These are phyloP conservation scores for Tylopilus orsonianus DNA, from an alignment of 1,284 basidiomycete species.

Conservation along the genomic window DNA sequence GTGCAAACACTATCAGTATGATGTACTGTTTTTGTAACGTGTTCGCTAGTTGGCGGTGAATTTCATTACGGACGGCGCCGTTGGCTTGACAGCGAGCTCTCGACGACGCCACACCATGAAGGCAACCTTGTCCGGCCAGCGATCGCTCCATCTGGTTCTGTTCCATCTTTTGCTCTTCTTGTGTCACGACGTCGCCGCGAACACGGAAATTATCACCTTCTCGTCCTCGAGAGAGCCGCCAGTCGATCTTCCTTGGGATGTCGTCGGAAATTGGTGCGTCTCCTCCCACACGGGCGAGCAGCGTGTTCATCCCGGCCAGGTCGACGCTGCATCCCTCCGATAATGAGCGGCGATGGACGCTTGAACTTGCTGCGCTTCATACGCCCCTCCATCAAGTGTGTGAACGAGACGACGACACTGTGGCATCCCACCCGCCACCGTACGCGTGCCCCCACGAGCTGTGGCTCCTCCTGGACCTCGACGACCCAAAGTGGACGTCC, in stretches of 20 bases:
- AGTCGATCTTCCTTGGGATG: slow-evolving; percentile 26
- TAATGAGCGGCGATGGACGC: slow-evolving; percentile 36
- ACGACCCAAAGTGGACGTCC: slow-evolving; percentile 42
- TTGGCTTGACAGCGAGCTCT: slow-evolving; percentile 22
- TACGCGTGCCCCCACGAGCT: slow-evolving; percentile 52
- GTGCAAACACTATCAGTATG: slow-evolving; percentile 12
- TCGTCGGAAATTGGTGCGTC: slow-evolving; percentile 42
- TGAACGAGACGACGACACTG: slow-evolving; percentile 24
- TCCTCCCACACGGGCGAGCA: slow-evolving; percentile 27
- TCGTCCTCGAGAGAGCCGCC: slow-evolving; percentile 31
- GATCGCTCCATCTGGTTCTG: slow-evolving; percentile 20
- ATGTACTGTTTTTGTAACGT: slow-evolving; percentile 9
- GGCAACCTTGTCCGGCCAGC: slow-evolving; percentile 5
- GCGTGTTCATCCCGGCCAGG: slow-evolving; percentile 31
- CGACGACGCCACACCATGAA: slow-evolving; percentile 23
- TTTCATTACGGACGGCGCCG: slow-evolving; percentile 19
- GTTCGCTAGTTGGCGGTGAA: slow-evolving; percentile 11
- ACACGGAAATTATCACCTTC: slow-evolving; percentile 70
- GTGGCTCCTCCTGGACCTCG: slow-evolving; percentile 57
- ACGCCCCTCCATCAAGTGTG: slow-evolving; percentile 40
- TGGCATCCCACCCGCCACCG: slow-evolving; percentile 20
- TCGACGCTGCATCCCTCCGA: slow-evolving; percentile 28
- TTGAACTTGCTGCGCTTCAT: slow-evolving; percentile 45
- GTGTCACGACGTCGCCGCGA: slow-evolving; percentile 40
- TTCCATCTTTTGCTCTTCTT: slow-evolving; percentile 21